Percentiles rank a stretch among this genome's conserved stretches.
phyloP scores from a whole-genome alignment of 169 alveolate genomes.

The Neospora caninum region DNA sequence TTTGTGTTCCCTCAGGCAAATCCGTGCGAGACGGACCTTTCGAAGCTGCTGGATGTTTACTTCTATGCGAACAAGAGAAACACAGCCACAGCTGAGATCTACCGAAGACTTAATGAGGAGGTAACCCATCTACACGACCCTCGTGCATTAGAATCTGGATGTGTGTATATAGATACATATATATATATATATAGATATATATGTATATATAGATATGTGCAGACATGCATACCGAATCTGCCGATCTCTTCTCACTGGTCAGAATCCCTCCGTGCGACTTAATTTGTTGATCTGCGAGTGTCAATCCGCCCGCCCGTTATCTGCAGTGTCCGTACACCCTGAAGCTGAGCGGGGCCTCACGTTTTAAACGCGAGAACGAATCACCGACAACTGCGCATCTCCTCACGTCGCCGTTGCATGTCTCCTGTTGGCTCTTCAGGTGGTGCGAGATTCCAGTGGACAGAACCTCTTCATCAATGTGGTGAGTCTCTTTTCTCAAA shows the following conservation, averaged over 20 bases:
- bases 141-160: no score
- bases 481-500: slow-evolving; percentile 69
- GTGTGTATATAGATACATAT: not conserved
- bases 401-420: not conserved
- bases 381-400: no score
- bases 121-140: not conserved
- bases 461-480: slow-evolving; percentile 73
- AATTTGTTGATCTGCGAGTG: no score
- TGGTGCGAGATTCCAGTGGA: slow-evolving; percentile 76
- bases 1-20: slow-evolving; percentile 38
- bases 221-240: no score
- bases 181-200: not conserved
- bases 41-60: slow-evolving; percentile 78
- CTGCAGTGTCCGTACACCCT: no score
- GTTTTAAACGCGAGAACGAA: no score
- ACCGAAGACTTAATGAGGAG: slow-evolving; percentile 71
- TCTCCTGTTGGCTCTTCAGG: slow-evolving; percentile 48
- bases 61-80: slow-evolving; percentile 78
- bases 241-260: no score
- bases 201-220: not conserved
- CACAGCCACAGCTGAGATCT: slow-evolving; percentile 80
- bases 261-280: no score
- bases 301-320: no score
- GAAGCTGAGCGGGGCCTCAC: no score
- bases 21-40: slow-evolving; percentile 77